Percentiles rank a stretch among this genome's conserved stretches.
These are phyloP conservation scores for Ophiognomonia clavigignenti-juglandacearum DNA, from an alignment of 2,329 filamentous ascomycete species.

Conservation along the genomic window DNA sequence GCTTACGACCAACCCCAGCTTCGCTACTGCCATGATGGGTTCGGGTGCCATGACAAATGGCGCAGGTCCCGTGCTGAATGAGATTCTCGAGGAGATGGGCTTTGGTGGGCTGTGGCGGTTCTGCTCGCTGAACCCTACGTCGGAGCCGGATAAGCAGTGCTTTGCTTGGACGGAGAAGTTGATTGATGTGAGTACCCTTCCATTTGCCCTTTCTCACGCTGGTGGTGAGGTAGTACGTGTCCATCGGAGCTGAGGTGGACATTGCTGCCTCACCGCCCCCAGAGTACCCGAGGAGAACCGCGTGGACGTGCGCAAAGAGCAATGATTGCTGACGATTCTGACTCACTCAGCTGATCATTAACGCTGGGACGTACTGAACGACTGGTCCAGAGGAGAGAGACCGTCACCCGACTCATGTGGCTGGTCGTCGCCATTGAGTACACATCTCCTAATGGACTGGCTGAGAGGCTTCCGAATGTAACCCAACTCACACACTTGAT, in stretches of 20 bases:
- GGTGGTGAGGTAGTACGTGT: background rate
- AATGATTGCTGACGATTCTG: background rate
- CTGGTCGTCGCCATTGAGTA: too few species aligned
- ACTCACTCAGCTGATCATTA: slow-evolving; percentile 9
- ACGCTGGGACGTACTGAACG: slow-evolving; percentile 12
- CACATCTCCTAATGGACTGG: too few species aligned
- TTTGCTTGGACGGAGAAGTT: slow-evolving; percentile 54
- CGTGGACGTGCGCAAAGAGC: background rate
- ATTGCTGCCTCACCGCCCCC: background rate
- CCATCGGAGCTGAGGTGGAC: background rate
- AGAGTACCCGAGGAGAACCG: too few species aligned
- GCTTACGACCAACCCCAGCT: slow-evolving; percentile 49
- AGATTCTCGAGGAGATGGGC: slow-evolving; percentile 54
- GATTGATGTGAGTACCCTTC: slow-evolving; percentile 58
- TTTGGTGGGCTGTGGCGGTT: slow-evolving; percentile 60
- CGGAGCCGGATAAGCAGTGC: slow-evolving; percentile 40
- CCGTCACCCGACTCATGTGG: too few species aligned
- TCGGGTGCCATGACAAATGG: slow-evolving; percentile 24
- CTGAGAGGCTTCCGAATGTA: too few species aligned
- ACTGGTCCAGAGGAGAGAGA: too few species aligned
- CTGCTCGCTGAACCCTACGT: slow-evolving; percentile 41
- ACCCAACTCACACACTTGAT: too few species aligned
- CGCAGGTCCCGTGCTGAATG: slow-evolving; percentile 34
- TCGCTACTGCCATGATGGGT: slow-evolving; percentile 42
- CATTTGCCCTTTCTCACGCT: slow-evolving; percentile 9